Conservation (phyloP, 2,329 filamentous ascomycete genomes). For the Kalaharituber pfeilii region DNA sequence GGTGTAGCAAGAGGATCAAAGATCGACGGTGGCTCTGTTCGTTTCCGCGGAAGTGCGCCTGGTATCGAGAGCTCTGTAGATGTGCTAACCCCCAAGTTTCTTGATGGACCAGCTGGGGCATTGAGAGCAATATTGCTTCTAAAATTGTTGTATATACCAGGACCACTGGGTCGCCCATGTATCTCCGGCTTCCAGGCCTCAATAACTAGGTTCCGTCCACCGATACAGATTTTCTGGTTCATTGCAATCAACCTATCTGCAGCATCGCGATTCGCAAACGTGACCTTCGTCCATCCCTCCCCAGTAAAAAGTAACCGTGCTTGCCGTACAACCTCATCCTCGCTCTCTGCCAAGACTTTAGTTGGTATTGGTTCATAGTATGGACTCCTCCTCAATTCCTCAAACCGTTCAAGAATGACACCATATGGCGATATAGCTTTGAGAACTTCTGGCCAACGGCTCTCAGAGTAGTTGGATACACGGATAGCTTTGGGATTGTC, state of each 20-base stretch:
- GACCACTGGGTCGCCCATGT: neutral
- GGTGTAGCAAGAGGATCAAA: neutral
- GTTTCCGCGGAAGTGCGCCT: neutral
- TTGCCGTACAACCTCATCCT: neutral
- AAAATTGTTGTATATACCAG: neutral
- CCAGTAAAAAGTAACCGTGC: neutral
- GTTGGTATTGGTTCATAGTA: neutral
- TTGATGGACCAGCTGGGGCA: too few species aligned
- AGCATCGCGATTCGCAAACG: neutral
- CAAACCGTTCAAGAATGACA: neutral
- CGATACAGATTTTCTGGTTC: neutral
- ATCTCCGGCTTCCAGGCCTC: neutral
- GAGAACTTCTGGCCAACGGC: neutral
- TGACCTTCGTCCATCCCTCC: conserved; percentile 1
- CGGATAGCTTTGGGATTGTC: neutral
- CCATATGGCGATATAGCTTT: neutral
- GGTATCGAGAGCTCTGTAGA: neutral
- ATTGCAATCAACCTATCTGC: neutral
- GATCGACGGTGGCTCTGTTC: neutral
- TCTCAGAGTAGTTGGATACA: neutral
- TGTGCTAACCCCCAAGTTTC: neutral
- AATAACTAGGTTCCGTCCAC: neutral
- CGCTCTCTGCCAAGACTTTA: neutral
- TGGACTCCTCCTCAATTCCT: neutral
- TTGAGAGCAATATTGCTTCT: neutral